Evolutionary conservation across 495 filamentous ascomycete genomes (phyloP).

Genomic region (Aspergillus incahuasiensis): DNA sequence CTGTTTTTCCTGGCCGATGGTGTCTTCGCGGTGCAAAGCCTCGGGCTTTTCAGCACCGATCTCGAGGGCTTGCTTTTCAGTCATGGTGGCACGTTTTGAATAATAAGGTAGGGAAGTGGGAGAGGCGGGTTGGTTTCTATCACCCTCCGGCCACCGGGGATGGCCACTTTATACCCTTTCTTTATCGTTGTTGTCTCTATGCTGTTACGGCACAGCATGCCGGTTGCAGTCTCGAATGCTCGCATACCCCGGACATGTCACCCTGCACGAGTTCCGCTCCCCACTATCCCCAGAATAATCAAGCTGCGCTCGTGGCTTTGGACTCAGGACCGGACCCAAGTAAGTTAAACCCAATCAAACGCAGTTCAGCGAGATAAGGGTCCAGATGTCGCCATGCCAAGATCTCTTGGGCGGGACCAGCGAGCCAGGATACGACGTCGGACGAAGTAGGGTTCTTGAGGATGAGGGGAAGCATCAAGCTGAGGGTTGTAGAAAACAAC

Average conservation of each 20-base stretch:
- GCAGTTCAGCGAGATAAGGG: not conserved
- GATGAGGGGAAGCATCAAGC: not conserved
- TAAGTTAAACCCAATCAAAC: not conserved
- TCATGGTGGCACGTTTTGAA: not conserved
- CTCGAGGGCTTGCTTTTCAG: not conserved
- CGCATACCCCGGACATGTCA: too few relatives aligned
- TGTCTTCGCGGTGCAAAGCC: slow-evolving; percentile 2
- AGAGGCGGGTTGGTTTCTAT: too few relatives aligned
- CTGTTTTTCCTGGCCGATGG: slow-evolving; percentile 2
- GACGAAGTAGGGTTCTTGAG: not conserved
- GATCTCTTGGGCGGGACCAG: not conserved
- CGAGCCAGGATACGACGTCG: not conserved
- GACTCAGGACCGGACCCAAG: too few relatives aligned
- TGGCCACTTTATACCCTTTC: too few relatives aligned
- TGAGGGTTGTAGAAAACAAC: not conserved
- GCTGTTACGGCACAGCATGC: too few relatives aligned
- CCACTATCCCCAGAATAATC: not conserved
- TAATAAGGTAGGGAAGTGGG: too few relatives aligned
- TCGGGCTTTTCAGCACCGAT: slow-evolving; percentile 3
- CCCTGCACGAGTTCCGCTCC: too few relatives aligned
- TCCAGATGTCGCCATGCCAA: not conserved
- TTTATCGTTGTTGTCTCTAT: too few relatives aligned
- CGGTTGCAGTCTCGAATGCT: too few relatives aligned
- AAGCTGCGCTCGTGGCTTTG: not conserved
- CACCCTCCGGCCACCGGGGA: too few relatives aligned